These are phyloP conservation scores for Castanea sativa DNA, from an alignment of 306 rosid species.

Conservation along the genomic window DNA sequence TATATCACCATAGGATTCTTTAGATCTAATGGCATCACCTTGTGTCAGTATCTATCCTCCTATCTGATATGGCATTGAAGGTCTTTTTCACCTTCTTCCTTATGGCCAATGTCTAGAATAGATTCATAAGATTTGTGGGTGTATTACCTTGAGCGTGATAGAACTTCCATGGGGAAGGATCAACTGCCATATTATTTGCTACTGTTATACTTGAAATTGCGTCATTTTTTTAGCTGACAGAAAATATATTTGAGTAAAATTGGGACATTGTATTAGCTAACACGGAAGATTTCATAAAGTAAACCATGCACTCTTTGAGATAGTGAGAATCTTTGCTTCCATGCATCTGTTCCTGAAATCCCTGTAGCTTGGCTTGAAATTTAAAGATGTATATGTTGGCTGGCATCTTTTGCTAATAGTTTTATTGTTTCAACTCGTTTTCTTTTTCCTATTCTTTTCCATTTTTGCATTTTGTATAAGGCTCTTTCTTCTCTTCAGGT, in stretches of 20 bases:
- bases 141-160: not conserved
- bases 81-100: no score
- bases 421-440: not conserved
- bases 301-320: not conserved
- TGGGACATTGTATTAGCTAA: no score
- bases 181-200: not conserved
- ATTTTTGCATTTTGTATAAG: not conserved
- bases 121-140: not conserved
- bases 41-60: no score
- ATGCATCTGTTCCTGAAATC: not conserved
- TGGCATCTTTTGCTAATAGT: not conserved
- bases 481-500: slow-evolving; percentile 44
- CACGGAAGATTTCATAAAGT: not conserved
- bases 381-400: not conserved
- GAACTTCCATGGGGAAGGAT: not conserved
- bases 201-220: not conserved
- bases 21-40: not conserved
- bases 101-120: not conserved
- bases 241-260: not conserved
- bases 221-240: not conserved
- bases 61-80: no score
- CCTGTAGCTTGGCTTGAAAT: not conserved
- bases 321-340: not conserved
- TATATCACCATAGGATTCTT: not conserved
- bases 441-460: not conserved